Percentiles rank a stretch among this genome's conserved stretches.
These are phyloP conservation scores for Lodderomyces metapsilosis DNA, from an alignment of 1,139 yeast species.

Conservation along the genomic window DNA sequence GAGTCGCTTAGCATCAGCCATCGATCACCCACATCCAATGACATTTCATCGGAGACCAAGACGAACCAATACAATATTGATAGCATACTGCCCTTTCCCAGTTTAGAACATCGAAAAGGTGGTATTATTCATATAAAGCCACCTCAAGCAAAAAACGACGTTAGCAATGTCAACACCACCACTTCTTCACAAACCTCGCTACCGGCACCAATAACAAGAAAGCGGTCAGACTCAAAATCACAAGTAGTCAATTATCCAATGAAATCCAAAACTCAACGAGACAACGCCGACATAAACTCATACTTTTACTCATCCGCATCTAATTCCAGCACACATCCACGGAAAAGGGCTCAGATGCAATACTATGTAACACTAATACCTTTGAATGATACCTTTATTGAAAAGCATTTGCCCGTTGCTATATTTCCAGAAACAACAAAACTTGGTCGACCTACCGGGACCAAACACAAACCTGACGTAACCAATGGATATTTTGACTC, in stretches of 20 bases:
- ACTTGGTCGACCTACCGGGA: slow-evolving; percentile 82
- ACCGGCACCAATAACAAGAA: slow-evolving; percentile 17
- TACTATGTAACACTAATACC: slow-evolving; percentile 68
- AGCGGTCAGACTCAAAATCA: slow-evolving; percentile 42
- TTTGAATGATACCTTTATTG: slow-evolving; percentile 77
- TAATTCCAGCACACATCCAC: slow-evolving; percentile 16
- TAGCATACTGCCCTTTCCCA: slow-evolving; percentile 12
- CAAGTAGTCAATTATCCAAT: slow-evolving; percentile 24
- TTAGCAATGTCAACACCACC: background rate
- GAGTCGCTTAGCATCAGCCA: slow-evolving; percentile 5
- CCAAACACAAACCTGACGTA: slow-evolving; percentile 68
- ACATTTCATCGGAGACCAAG: background rate
- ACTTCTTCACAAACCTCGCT: slow-evolving; percentile 4
- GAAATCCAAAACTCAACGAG: slow-evolving; percentile 9
- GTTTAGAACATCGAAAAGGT: slow-evolving; percentile 11
- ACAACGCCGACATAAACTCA: background rate
- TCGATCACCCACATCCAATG: slow-evolving; percentile 1
- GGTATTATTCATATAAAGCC: slow-evolving; percentile 11
- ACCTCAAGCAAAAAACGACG: slow-evolving; percentile 1
- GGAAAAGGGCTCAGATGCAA: slow-evolving; percentile 34
- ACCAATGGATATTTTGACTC: slow-evolving; percentile 95
- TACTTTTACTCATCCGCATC: slow-evolving; percentile 8
- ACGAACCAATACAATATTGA: slow-evolving; percentile 1
- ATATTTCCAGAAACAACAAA: slow-evolving; percentile 79
- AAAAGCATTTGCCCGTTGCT: slow-evolving; percentile 79